Evolutionary conservation across 495 filamentous ascomycete species (phyloP).

Genomic region (Aspergillus cristatus): DNA sequence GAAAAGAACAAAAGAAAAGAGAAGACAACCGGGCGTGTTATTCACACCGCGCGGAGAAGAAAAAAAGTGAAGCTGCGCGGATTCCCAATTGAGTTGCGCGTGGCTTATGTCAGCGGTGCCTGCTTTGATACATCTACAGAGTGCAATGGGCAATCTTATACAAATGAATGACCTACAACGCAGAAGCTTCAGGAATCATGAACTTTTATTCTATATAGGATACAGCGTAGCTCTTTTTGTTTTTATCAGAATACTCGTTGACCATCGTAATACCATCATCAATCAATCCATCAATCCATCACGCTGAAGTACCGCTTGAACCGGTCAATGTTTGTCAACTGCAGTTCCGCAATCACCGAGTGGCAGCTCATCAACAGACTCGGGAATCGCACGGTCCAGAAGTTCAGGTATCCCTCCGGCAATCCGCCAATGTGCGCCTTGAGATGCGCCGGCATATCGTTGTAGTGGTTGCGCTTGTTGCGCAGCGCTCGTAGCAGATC

Average conservation of each 20-base stretch:
- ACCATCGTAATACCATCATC: not conserved
- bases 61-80: too few species aligned
- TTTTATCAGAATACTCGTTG: not conserved
- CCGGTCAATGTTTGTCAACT: slow-evolving; percentile 55
- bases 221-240: too few species aligned
- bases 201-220: too few species aligned
- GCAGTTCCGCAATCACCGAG: slow-evolving; percentile 56
- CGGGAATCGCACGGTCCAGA: slow-evolving; percentile 79
- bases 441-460: slow-evolving; percentile 74
- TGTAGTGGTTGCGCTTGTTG: slow-evolving; percentile 95
- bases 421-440: slow-evolving; percentile 69
- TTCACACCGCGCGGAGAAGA: too few species aligned
- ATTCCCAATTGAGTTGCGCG: too few species aligned
- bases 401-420: slow-evolving; percentile 76
- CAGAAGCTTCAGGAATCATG: too few species aligned
- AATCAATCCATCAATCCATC: slow-evolving; percentile 11
- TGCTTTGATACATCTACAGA: too few species aligned
- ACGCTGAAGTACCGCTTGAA: slow-evolving; percentile 65
- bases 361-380: slow-evolving; percentile 75
- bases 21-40: too few species aligned
- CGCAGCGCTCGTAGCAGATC: slow-evolving; percentile 82
- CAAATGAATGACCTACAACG: too few species aligned
- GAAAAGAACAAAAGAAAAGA: not conserved
- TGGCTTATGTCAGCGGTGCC: too few species aligned
- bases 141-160: too few species aligned